Conservation (phyloP, 2,329 filamentous ascomycete genomes). For the Rasamsonia emersonii region DNA sequence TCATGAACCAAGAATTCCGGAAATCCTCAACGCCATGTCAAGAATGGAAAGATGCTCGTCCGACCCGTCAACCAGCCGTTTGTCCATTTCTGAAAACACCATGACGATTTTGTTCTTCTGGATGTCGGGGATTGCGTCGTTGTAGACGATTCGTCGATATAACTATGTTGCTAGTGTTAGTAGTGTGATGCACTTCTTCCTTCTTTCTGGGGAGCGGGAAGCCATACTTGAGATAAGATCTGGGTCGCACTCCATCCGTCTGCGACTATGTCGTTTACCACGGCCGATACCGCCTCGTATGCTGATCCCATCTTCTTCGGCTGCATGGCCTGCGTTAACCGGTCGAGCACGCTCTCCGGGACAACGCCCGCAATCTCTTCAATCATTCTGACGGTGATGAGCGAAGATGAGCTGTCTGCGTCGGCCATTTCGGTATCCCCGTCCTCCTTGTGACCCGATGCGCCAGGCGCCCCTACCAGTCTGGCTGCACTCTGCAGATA, state of each 20-base stretch:
- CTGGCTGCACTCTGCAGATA: constrained; percentile 91
- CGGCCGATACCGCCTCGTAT: constrained; percentile 66
- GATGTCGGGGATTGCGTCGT: constrained; percentile 72
- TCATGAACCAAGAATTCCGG: constrained; percentile 51
- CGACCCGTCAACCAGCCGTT: constrained; percentile 84
- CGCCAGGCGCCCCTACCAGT: constrained; percentile 59
- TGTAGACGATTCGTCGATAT: constrained; percentile 73
- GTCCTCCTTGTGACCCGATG: constrained; percentile 35
- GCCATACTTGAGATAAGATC: constrained; percentile 65
- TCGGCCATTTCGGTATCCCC: constrained; percentile 55
- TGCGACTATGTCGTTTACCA: constrained; percentile 83
- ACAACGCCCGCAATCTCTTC: constrained; percentile 97
- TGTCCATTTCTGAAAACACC: constrained; percentile 89
- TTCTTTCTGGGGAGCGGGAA: not conserved
- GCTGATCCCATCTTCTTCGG: constrained; percentile 55
- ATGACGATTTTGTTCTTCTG: constrained; percentile 88
- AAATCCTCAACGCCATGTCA: constrained; percentile 75
- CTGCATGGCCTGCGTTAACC: constrained; percentile 65
- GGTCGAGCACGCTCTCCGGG: constrained; percentile 62
- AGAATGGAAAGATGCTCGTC: constrained; percentile 91
- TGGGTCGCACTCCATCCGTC: constrained; percentile 96
- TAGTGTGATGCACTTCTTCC: not conserved
- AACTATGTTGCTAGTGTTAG: constrained; percentile 9
- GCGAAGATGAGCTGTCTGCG: constrained; percentile 36
- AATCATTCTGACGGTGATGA: constrained; percentile 68